A percentile compares a stretch with the other conserved stretches of the same genome.
These are phyloP conservation scores for Botrytis galanthina DNA, from an alignment of 2,329 filamentous ascomycete genomes.

Conservation along the genomic window DNA sequence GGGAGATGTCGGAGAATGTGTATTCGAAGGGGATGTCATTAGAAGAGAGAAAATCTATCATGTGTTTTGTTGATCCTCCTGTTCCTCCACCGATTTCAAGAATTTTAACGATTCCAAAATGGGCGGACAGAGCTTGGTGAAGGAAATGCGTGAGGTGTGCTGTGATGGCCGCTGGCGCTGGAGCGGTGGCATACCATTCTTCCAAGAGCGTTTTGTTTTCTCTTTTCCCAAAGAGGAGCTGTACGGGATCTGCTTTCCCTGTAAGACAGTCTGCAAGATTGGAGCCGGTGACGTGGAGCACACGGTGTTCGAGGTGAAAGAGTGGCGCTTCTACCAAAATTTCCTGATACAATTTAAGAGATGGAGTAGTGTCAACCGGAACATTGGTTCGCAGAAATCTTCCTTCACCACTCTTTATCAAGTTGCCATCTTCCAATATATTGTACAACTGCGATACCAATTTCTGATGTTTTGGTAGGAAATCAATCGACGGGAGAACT, in stretches of 20 bases:
- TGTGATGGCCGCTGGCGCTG: neutral
- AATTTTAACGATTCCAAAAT: slow-evolving; percentile 36
- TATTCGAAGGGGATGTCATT: slow-evolving; percentile 39
- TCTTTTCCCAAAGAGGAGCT: slow-evolving; percentile 32
- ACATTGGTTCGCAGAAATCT: slow-evolving; percentile 19
- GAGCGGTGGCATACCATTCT: neutral
- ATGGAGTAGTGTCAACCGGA: slow-evolving; percentile 15
- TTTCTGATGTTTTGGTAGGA: neutral
- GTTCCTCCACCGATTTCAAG: slow-evolving; percentile 29
- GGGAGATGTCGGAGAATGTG: slow-evolving; percentile 44
- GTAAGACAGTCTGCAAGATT: slow-evolving; percentile 24
- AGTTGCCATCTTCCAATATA: neutral
- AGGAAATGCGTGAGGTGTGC: neutral
- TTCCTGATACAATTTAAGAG: slow-evolving; percentile 32
- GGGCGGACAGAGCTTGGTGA: neutral
- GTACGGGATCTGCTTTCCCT: slow-evolving; percentile 28
- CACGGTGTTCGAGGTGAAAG: slow-evolving; percentile 39
- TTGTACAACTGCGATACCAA: neutral
- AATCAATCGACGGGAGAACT: neutral
- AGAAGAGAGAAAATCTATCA: slow-evolving; percentile 45
- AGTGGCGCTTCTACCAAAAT: slow-evolving; percentile 26
- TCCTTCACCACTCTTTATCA: neutral
- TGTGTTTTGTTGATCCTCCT: neutral
- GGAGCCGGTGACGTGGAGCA: slow-evolving; percentile 23
- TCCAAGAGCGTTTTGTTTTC: slow-evolving; percentile 15